Percentiles rank a stretch among this genome's conserved stretches.
Evolutionary conservation across 176 grass and related monocot genomes (phyloP).

Genomic region (Zoysia pacifica): DNA sequence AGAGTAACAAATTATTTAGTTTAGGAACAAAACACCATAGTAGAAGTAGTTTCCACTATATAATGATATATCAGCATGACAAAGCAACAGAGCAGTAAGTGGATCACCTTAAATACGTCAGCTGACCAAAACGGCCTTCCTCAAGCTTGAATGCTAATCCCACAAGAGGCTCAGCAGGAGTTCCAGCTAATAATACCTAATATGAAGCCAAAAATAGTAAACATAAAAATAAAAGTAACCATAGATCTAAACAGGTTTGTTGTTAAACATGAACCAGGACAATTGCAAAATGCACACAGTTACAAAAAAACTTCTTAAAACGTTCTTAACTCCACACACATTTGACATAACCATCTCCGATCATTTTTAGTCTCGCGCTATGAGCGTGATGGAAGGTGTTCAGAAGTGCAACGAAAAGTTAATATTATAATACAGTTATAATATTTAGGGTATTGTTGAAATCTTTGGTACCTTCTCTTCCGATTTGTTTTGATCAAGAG

Average conservation of each 20-base stretch:
- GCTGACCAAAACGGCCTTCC: slow-evolving; percentile 98
- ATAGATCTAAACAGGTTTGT: neutral
- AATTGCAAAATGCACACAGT: neutral
- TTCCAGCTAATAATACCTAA: slow-evolving; percentile 79
- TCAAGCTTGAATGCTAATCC: slow-evolving; percentile 96
- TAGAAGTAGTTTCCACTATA: neutral
- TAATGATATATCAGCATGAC: slow-evolving; percentile 29
- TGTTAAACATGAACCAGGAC: neutral
- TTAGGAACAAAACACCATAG: slow-evolving; percentile 18
- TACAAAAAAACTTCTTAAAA: neutral
- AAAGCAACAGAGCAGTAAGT: slow-evolving; percentile 7
- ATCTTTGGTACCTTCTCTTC: slow-evolving; percentile 82
- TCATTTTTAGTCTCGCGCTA: slow-evolving; percentile 17
- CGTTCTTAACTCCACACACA: neutral
- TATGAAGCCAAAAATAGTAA: slow-evolving; percentile 30
- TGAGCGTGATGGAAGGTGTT: slow-evolving; percentile 2
- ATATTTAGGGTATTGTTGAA: slow-evolving; percentile 15
- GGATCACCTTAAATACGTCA: slow-evolving; percentile 89
- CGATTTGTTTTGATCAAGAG: slow-evolving; percentile 92
- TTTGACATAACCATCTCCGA: neutral
- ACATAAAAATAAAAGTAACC: slow-evolving; percentile 11
- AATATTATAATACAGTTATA: neutral
- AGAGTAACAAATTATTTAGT: slow-evolving; percentile 34
- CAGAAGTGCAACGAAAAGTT: slow-evolving; percentile 24
- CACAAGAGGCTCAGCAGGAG: slow-evolving; percentile 74